Percentiles rank a stretch among this genome's conserved stretches.
phyloP scores from a whole-genome alignment of 108 stramenopile genomes.

The Chaetoceros muelleri region DNA sequence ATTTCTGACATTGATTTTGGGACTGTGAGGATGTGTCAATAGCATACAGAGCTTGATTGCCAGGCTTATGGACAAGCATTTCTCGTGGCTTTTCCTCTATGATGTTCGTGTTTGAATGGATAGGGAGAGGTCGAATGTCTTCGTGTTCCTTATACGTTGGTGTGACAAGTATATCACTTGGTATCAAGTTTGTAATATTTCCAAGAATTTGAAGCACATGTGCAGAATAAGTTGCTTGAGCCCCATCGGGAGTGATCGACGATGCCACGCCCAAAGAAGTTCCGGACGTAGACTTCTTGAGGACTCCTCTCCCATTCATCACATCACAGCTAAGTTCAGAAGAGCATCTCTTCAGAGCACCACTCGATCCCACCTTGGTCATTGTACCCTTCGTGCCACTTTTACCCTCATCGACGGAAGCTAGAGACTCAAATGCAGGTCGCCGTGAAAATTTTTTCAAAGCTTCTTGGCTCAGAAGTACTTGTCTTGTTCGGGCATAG shows the following conservation, averaged over 20 bases:
- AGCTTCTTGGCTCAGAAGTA: constrained; percentile 12
- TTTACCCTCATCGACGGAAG: constrained; percentile 24
- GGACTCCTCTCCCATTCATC: constrained; percentile 19
- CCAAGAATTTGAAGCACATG: constrained; percentile 29
- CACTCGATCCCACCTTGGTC: constrained; percentile 45
- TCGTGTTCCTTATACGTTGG: constrained; percentile 3
- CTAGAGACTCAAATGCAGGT: constrained; percentile 76
- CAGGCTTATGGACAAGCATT: background rate
- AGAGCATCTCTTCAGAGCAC: constrained; percentile 61
- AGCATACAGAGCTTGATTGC: background rate
- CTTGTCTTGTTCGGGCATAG: constrained; percentile 17
- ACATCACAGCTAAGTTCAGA: constrained; percentile 35
- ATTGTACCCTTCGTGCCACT: constrained; percentile 24
- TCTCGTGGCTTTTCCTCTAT: background rate
- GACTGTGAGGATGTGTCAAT: no score
- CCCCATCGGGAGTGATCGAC: constrained; percentile 26
- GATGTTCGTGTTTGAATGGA: background rate
- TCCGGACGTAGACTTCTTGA: constrained; percentile 12
- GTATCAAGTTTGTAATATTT: constrained; percentile 31
- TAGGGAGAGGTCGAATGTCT: constrained; percentile 5
- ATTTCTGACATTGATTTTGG: no score
- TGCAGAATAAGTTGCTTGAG: constrained; percentile 16
- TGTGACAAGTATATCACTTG: constrained; percentile 12
- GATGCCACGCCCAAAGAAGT: background rate
- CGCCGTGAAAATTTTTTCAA: constrained; percentile 59